Conservation (phyloP, 2,329 filamentous ascomycete species). For the Pseudogymnoascus sp. region DNA sequence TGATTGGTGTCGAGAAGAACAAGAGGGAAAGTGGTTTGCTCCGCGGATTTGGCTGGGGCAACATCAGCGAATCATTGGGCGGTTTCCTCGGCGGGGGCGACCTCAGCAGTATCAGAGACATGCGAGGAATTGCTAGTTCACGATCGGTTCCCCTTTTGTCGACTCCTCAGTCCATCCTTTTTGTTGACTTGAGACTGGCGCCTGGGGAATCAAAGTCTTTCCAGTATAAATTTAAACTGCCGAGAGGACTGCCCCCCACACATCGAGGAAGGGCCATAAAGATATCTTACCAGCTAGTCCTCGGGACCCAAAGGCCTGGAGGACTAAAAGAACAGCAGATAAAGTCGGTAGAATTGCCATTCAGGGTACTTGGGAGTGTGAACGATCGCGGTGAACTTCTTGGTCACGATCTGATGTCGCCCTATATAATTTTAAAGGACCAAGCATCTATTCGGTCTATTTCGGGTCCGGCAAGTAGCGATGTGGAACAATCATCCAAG, state of each 20-base stretch:
- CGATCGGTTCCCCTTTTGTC: conserved; percentile 87
- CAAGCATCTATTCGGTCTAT: conserved; percentile 45
- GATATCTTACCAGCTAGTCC: conserved; percentile 80
- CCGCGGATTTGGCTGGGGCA: conserved; percentile 79
- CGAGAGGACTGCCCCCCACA: conserved; percentile 80
- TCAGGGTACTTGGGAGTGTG: conserved; percentile 87
- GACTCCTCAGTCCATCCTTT: conserved; percentile 89
- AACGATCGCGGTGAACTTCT: conserved; percentile 82
- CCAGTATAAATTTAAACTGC: conserved; percentile 78
- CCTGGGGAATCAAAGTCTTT: conserved; percentile 86
- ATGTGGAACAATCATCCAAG: conserved; percentile 14
- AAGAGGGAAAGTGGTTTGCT: conserved; percentile 75
- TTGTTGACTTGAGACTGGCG: conserved; percentile 80
- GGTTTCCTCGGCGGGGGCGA: conserved; percentile 81
- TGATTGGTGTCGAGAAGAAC: conserved; percentile 66
- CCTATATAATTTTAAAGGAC: conserved; percentile 82
- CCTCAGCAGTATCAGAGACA: conserved; percentile 89
- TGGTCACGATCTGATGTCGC: conserved; percentile 88
- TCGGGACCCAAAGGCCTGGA: conserved; percentile 82
- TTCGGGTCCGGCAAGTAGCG: conserved; percentile 19
- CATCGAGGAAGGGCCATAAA: conserved; percentile 92
- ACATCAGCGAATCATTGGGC: conserved; percentile 77
- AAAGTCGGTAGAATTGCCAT: conserved; percentile 84
- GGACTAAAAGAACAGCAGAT: conserved; percentile 73
- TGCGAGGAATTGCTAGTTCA: conserved; percentile 79